Conservation (phyloP, 2,329 filamentous ascomycete genomes). For the Grosmannia huntii region DNA sequence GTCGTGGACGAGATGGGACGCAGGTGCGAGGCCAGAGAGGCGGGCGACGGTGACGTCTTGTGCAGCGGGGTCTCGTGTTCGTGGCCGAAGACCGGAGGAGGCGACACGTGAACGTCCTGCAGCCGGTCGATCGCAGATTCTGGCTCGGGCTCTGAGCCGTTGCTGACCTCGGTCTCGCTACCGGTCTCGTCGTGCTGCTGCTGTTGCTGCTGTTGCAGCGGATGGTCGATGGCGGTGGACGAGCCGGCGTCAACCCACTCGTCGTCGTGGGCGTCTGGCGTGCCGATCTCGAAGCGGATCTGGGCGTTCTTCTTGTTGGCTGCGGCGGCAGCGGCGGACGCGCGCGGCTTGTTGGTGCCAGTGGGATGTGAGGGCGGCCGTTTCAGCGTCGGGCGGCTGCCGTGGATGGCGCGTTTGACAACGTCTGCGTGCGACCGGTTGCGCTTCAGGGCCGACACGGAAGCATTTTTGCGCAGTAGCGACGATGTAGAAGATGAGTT, state of each 20-base stretch:
- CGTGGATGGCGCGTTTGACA: conserved; percentile 33
- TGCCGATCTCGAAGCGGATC: conserved; percentile 53
- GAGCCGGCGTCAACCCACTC: conserved; percentile 57
- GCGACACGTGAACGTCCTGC: not conserved
- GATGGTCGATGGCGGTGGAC: conserved; percentile 30
- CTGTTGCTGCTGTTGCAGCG: not conserved
- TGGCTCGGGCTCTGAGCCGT: not conserved
- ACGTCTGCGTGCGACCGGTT: conserved; percentile 48
- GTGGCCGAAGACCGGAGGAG: too few species aligned
- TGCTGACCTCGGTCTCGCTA: not conserved
- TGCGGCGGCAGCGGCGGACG: conserved; percentile 6
- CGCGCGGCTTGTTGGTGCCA: conserved; percentile 19
- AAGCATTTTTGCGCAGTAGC: conserved; percentile 40
- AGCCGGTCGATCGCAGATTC: not conserved
- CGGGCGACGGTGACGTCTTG: not conserved
- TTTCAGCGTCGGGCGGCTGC: conserved; percentile 24
- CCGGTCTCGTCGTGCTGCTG: not conserved
- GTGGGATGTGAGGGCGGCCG: conserved; percentile 37
- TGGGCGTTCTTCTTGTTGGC: conserved; percentile 19
- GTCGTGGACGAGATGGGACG: conserved; percentile 20
- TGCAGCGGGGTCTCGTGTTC: not conserved
- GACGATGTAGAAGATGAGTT: conserved; percentile 30
- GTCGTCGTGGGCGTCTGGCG: conserved; percentile 33
- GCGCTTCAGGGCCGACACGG: conserved; percentile 43
- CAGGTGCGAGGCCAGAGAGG: not conserved